Evolutionary conservation across 345 rosid species (phyloP), one percentile per base, ranked within the genome.

Genomic region (Eutrema heterophyllum): DNA sequence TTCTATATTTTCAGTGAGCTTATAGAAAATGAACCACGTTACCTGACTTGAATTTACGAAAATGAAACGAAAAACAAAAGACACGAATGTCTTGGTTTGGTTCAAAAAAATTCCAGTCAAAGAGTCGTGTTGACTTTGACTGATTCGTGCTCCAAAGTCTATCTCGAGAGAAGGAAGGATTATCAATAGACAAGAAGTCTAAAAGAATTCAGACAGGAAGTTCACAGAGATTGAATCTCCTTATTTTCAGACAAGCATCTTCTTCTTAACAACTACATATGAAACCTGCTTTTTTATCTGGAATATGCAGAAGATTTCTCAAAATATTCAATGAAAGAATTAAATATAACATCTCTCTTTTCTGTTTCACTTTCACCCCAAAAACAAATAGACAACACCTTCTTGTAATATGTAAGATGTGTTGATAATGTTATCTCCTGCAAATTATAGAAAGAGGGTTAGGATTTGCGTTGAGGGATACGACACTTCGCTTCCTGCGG

Each of bases 121-220:
- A 43, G 30, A 55, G 57, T 54, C 40, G 8, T 21, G 29, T 54
- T 53, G 64, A 73, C 57, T 64, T 59, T 54, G 77, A 55, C 65
- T 32, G n/a, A 5, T 64, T 73, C 65, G 2, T 50, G 63, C 5
- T 43, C 49, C 30, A 10, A 40, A 55, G 64, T 64, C 77, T 27
- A 9, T 16, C 4, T 6, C 6, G 16, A 24, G 4, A 39, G 33
- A 4, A 30, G 32, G 4, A 4, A 29, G 33, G 6, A 10, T 3
- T 9, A 5, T 40, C 24, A 38, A 10, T 12, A 5, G 16, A 44
- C 67, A 59, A 21, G 4, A 30, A 43, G 27, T 46, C 43, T 4
- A 5, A 6, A 3, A 58, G 38, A 57, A 36, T 7, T n/a, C 6
- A 30, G 61, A 52, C 4, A 32, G 24, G 15, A 58, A 65, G 24